Base-by-base conservation (phyloP, 2,329 filamentous ascomycete species). In the Microthyrium microscopicum region DNA sequence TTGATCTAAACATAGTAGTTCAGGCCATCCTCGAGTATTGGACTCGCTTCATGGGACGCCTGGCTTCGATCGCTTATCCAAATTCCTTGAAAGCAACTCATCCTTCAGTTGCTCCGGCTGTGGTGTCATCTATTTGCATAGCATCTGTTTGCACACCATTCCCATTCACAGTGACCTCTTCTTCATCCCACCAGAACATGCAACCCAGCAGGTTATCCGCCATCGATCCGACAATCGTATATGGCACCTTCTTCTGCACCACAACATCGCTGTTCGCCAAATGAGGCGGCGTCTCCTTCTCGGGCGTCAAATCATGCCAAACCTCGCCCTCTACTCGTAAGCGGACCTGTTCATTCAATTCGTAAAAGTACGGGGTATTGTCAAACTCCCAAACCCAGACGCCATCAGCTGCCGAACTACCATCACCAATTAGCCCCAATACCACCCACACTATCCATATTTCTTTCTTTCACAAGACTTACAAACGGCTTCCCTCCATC, bases 301-400 rank as follows among this genome's bases (percentile, higher is more conserved):
- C 73, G 0, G 87, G 87, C 1, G 79, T 75, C 53, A 92, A 78
- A 51, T 95, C 87, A 39, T 83, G 36, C 84, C 89, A 98, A 43
- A 81, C 71, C 57, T 98, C 89, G 32, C 77, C 70, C 44, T 91
- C 73, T 26, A 95, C 75, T 16, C 83, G 70, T 46, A 95, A 79
- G 26, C 87, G 71, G 19, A 93, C 85, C 46, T 78, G 73, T 58
- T 95, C 89, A 48, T 87, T 77, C 46, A 76, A 77, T 54, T 98
- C 89, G 52, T 78, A 93, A 43, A 92, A 71, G 19, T 74, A 34
- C 20, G 31, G 30, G 20, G 13, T 75, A 12, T 83, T 67, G 18
- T 69, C 79, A 7, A 74, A 70, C 20, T 77, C 70, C 81, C 83
- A 95, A 25, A 87, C 70, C 77, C 82, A 95, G 3, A 82, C 68